A percentile compares a stretch with the other conserved stretches of the same genome.
Conservation (phyloP, 1,139 yeast species). For the Waltiozyma solani region DNA sequence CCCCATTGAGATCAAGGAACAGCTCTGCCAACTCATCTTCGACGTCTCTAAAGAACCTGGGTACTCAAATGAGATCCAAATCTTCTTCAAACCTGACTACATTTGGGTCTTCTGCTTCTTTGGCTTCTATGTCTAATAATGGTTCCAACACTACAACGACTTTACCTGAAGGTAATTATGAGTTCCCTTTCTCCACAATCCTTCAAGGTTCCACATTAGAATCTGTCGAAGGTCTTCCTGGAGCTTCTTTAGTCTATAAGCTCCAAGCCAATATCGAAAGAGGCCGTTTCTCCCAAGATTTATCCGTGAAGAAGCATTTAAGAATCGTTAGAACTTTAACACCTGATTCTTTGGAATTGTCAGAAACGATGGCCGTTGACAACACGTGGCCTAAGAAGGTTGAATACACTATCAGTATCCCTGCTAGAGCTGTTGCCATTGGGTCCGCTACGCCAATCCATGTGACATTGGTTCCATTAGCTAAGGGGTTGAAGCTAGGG, state of each 20-base stretch:
- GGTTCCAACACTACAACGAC: slow-evolving; percentile 16
- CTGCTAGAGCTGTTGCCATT: slow-evolving; percentile 82
- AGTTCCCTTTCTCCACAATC: slow-evolving; percentile 79
- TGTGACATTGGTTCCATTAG: slow-evolving; percentile 65
- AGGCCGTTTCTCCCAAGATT: slow-evolving; percentile 60
- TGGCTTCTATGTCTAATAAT: slow-evolving; percentile 14
- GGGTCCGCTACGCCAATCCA: slow-evolving; percentile 72
- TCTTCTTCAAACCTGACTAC: slow-evolving; percentile 19
- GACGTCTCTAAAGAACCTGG: slow-evolving; percentile 15
- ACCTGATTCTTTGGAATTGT: slow-evolving; percentile 77
- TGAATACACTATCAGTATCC: slow-evolving; percentile 81
- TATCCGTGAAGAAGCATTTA: slow-evolving; percentile 62
- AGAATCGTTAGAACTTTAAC: slow-evolving; percentile 85
- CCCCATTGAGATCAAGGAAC: slow-evolving; percentile 5
- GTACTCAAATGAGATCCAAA: slow-evolving; percentile 16
- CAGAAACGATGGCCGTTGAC: slow-evolving; percentile 90
- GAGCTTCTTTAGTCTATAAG: slow-evolving; percentile 71
- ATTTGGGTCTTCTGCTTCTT: slow-evolving; percentile 21
- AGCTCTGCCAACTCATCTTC: slow-evolving; percentile 15
- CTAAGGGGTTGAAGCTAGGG: slow-evolving; percentile 76
- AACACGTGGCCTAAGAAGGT: slow-evolving; percentile 95
- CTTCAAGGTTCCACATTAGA: slow-evolving; percentile 83
- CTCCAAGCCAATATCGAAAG: slow-evolving; percentile 77
- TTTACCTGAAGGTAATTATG: slow-evolving; percentile 71
- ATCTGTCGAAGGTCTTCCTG: slow-evolving; percentile 84